phyloP scores from a whole-genome alignment of 495 filamentous ascomycete species.

The Elasticomyces elasticus region DNA sequence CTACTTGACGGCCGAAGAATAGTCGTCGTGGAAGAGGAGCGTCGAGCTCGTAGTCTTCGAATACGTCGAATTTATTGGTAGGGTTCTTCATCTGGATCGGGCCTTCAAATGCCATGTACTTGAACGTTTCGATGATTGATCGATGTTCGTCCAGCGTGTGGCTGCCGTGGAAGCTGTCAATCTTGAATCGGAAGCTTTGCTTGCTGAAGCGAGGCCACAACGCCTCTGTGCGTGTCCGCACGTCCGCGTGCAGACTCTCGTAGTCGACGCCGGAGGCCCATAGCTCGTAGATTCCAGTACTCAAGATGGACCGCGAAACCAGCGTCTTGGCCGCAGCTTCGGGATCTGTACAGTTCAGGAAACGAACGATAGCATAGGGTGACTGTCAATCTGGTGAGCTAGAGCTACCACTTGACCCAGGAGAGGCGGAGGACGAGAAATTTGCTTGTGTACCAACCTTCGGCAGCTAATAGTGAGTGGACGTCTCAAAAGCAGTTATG shows the following conservation, averaged over 20 bases:
- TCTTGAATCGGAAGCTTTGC: constrained; percentile 65
- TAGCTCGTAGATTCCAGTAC: constrained; percentile 72
- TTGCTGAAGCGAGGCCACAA: constrained; percentile 55
- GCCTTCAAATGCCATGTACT: constrained; percentile 66
- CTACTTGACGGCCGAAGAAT: constrained; percentile 63
- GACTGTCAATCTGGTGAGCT: constrained; percentile 44
- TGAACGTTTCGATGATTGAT: constrained; percentile 68
- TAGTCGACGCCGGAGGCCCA: constrained; percentile 70
- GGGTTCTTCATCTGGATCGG: constrained; percentile 62
- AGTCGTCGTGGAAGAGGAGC: constrained; percentile 47
- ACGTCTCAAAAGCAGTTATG: neutral
- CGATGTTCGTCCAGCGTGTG: constrained; percentile 48
- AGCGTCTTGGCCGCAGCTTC: constrained; percentile 54
- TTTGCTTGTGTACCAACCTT: neutral
- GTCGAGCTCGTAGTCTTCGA: constrained; percentile 64
- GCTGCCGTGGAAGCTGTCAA: constrained; percentile 69
- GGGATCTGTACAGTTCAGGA: constrained; percentile 39
- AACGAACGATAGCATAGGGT: constrained; percentile 70
- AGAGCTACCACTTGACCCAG: neutral
- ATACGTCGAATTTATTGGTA: constrained; percentile 62
- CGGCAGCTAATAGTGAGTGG: neutral
- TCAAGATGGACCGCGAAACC: constrained; percentile 65
- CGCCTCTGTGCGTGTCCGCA: constrained; percentile 46
- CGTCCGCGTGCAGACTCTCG: constrained; percentile 54
- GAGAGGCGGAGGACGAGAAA: constrained; percentile 8